These are phyloP conservation scores for Hypomyces perniciosus DNA, from an alignment of 2,329 filamentous ascomycete species.

Conservation along the genomic window DNA sequence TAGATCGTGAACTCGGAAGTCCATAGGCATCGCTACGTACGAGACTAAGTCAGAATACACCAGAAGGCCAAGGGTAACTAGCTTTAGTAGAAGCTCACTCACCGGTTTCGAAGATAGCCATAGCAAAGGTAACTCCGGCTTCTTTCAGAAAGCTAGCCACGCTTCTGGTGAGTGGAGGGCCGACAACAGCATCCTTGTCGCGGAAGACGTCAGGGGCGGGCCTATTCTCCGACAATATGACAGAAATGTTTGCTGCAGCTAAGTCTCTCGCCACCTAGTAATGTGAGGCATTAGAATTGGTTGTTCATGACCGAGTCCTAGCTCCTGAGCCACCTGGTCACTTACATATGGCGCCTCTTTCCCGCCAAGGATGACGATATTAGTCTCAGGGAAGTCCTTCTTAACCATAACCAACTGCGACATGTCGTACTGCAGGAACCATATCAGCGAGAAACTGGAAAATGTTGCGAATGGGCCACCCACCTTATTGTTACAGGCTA, in stretches of 20 bases:
- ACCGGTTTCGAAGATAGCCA: conserved; percentile 16
- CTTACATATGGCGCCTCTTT: conserved; percentile 32
- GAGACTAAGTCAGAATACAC: background rate
- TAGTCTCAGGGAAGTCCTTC: conserved; percentile 26
- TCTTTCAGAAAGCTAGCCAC: conserved; percentile 33
- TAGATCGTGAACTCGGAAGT: conserved; percentile 34
- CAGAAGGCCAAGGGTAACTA: background rate
- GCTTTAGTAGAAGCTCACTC: background rate
- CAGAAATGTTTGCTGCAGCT: conserved; percentile 25
- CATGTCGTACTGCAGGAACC: conserved; percentile 31
- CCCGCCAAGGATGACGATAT: conserved; percentile 34
- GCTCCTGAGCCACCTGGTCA: conserved; percentile 5
- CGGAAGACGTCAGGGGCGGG: conserved; percentile 25
- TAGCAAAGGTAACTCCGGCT: conserved; percentile 33
- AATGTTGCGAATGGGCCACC: background rate
- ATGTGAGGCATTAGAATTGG: background rate
- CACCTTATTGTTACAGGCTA: conserved; percentile 35
- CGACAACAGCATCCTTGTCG: conserved; percentile 31
- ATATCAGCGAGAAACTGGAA: background rate
- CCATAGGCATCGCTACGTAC: conserved; percentile 20
- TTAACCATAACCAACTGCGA: conserved; percentile 35
- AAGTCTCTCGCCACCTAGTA: conserved; percentile 8
- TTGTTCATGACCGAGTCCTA: background rate
- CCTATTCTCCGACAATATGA: conserved; percentile 37
- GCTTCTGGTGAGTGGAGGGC: conserved; percentile 36